Percentiles rank a stretch among this genome's conserved stretches.
phyloP scores from a whole-genome alignment of 2,329 filamentous ascomycete genomes.

The Aspergillus niger region DNA sequence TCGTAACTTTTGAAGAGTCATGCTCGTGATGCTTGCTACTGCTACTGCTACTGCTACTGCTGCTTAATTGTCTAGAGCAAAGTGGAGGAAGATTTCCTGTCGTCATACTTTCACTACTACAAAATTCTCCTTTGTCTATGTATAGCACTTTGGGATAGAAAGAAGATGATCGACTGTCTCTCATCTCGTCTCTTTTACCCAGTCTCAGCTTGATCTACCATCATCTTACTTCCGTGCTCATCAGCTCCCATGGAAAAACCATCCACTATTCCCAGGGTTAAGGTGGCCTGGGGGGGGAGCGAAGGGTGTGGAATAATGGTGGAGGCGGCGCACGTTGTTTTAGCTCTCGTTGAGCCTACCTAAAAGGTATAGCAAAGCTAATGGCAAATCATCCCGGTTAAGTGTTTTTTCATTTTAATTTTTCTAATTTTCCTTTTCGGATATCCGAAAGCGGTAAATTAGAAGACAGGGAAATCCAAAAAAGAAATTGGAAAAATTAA shows the following conservation, averaged over 20 bases:
- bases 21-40: no score
- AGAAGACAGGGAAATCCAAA: neutral
- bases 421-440: neutral
- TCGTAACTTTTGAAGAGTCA: neutral
- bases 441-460: neutral
- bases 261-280: neutral
- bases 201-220: neutral
- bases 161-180: neutral
- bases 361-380: conserved; percentile 16
- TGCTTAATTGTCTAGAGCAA: neutral
- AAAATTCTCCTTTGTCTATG: neutral
- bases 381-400: conserved; percentile 18
- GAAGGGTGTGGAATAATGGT: neutral
- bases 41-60: no score
- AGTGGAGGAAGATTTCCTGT: neutral
- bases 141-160: neutral
- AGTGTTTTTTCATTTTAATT: neutral
- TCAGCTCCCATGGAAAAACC: neutral
- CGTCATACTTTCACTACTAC: no score
- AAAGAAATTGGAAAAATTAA: conserved; percentile 3
- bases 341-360: conserved; percentile 24
- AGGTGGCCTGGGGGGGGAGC: conserved; percentile 2
- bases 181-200: neutral
- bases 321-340: conserved; percentile 20
- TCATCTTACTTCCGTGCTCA: neutral